phyloP scores from a whole-genome alignment of 2,329 filamentous ascomycete species.

The Phialocephala sp. region DNA sequence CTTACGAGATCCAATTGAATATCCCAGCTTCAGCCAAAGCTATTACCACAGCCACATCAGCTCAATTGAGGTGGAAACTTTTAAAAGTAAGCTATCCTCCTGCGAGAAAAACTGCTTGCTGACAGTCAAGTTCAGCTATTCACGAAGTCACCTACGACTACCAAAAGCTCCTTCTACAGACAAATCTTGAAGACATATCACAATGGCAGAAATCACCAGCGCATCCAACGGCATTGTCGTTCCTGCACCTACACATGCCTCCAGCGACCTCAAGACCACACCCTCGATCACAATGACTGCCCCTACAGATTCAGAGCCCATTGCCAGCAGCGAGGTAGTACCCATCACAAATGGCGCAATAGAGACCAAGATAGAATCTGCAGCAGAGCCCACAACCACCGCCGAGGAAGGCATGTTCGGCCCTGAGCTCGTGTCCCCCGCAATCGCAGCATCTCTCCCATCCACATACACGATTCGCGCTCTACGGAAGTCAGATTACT shows the following conservation, averaged over 20 bases:
- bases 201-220: constrained; percentile 12
- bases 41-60: constrained; percentile 5
- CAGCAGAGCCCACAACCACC: background rate
- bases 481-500: constrained; percentile 78
- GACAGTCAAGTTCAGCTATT: constrained; percentile 27
- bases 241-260: background rate
- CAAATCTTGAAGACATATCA: background rate
- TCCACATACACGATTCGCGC: constrained; percentile 83
- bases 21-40: background rate
- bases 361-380: background rate
- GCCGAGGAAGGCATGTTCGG: constrained; percentile 8
- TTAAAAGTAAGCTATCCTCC: constrained; percentile 7
- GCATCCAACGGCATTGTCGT: background rate
- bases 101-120: background rate
- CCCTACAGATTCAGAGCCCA: background rate
- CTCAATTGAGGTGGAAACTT: constrained; percentile 11
- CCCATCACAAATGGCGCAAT: background rate
- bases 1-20: background rate
- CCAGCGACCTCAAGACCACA: constrained; percentile 10
- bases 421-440: constrained; percentile 64
- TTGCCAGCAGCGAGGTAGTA: background rate
- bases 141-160: background rate
- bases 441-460: constrained; percentile 75
- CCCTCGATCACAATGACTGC: constrained; percentile 21
- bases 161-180: background rate